Evolutionary conservation across 2,329 filamentous ascomycete genomes (phyloP).

Genomic region (Ascochyta viciae-villosae): DNA sequence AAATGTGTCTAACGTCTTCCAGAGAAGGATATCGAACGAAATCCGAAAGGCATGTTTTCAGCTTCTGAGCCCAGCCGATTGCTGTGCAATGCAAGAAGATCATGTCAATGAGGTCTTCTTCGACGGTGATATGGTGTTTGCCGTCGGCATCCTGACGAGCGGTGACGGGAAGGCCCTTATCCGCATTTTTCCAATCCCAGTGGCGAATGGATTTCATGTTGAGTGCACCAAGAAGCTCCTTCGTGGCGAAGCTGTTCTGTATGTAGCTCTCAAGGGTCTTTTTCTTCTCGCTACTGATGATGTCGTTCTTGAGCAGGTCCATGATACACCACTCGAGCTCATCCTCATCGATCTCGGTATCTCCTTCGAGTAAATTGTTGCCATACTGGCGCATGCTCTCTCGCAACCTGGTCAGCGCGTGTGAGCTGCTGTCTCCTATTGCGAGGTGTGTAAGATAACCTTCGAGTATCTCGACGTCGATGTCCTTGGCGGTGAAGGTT

Average conservation of each 20-base stretch:
- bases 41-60: conserved; percentile 23
- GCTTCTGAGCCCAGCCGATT: conserved; percentile 28
- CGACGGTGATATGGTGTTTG: conserved; percentile 30
- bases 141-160: conserved; percentile 31
- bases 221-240: conserved; percentile 32
- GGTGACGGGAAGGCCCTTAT: conserved; percentile 32
- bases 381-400: conserved; percentile 23
- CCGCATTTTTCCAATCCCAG: conserved; percentile 34
- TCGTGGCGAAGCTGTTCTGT: conserved; percentile 30
- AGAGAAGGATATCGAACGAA: background rate
- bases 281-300: conserved; percentile 59
- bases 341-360: conserved; percentile 49
- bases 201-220: conserved; percentile 33
- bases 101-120: conserved; percentile 40
- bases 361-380: conserved; percentile 19
- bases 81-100: conserved; percentile 36
- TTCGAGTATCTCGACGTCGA: conserved; percentile 29
- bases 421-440: background rate
- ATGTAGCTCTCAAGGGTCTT: conserved; percentile 34
- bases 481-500: conserved; percentile 22
- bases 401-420: conserved; percentile 20
- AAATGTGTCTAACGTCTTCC: background rate
- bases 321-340: conserved; percentile 56
- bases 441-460: conserved; percentile 29
- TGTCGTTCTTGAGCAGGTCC: conserved; percentile 57